phyloP scores from a whole-genome alignment of 139 green algal genomes.

The Chlorella ohadii region DNA sequence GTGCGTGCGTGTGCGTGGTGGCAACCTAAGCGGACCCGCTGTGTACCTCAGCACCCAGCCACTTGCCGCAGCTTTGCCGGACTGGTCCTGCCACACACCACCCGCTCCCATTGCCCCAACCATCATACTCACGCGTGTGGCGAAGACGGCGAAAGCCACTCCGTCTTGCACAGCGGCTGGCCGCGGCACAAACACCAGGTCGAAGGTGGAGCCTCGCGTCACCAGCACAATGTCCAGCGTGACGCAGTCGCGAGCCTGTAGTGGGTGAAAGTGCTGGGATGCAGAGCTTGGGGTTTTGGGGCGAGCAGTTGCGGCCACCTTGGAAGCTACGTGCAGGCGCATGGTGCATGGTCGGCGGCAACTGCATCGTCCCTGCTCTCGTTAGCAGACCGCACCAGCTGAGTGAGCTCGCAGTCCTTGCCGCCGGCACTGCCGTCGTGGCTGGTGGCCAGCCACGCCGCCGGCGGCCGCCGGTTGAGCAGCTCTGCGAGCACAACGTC shows the following conservation, averaged over 20 bases:
- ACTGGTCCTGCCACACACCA: no score
- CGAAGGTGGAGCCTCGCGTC: background rate
- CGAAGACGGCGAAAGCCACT: background rate
- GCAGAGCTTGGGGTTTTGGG: no score
- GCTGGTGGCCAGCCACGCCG: conserved; percentile 1
- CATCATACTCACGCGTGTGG: background rate
- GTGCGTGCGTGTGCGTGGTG: no score
- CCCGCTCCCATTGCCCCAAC: no score
- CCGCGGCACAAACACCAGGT: conserved; percentile 28
- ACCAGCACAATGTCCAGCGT: background rate
- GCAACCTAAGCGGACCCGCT: no score
- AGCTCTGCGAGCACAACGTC: conserved; percentile 33
- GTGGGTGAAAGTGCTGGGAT: no score
- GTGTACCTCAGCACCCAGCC: no score
- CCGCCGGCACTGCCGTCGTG: background rate
- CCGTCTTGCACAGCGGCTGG: background rate
- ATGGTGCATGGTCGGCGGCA: no score
- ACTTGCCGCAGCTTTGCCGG: no score
- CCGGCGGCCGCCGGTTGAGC: conserved; percentile 6
- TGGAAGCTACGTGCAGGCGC: no score
- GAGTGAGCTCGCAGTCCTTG: background rate
- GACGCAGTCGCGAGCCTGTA: background rate
- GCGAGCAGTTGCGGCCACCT: no score
- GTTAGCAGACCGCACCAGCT: background rate
- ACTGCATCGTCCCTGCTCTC: no score